Evolutionary conservation across 202 grass and related monocot species (phyloP).

Genomic region (Cymbopogon flexuosus): DNA sequence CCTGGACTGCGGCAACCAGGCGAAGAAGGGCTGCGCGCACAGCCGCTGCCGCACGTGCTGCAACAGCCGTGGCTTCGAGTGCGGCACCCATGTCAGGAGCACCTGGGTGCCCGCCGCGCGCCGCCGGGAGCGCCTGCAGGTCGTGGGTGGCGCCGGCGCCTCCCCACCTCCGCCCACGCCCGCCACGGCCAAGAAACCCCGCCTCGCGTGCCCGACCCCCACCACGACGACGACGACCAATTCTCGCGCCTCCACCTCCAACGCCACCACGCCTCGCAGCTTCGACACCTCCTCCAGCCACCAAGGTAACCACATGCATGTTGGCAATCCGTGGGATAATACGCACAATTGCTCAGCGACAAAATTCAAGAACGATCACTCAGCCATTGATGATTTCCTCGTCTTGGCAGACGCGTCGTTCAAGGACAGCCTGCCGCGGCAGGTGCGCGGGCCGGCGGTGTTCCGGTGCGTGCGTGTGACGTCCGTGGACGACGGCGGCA

Average conservation of each 20-base stretch:
- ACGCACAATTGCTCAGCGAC: neutral
- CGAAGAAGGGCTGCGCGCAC: slow-evolving; percentile 90
- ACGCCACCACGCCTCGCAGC: slow-evolving; percentile 75
- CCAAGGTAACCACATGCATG: slow-evolving; percentile 46
- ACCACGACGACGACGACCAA: slow-evolving; percentile 18
- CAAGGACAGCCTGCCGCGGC: slow-evolving; percentile 59
- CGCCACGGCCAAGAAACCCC: slow-evolving; percentile 52
- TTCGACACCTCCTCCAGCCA: slow-evolving; percentile 78
- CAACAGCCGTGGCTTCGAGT: slow-evolving; percentile 85
- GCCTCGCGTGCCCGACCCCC: slow-evolving; percentile 58
- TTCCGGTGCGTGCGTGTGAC: slow-evolving; percentile 92
- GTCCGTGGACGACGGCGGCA: slow-evolving; percentile 61
- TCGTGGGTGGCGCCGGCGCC: neutral
- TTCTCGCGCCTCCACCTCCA: slow-evolving; percentile 76
- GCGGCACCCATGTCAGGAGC: slow-evolving; percentile 84
- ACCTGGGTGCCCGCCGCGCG: slow-evolving; percentile 87
- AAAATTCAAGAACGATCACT: neutral
- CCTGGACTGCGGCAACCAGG: slow-evolving; percentile 95
- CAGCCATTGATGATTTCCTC: neutral
- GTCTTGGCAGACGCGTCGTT: slow-evolving; percentile 49
- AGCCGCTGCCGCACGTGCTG: slow-evolving; percentile 91
- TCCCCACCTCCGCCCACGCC: slow-evolving; percentile 31
- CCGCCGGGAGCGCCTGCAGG: slow-evolving; percentile 66
- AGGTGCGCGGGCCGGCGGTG: slow-evolving; percentile 78
- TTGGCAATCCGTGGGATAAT: neutral